Conservation (phyloP, 345 rosid genomes). For the Jatropha curcas region DNA sequence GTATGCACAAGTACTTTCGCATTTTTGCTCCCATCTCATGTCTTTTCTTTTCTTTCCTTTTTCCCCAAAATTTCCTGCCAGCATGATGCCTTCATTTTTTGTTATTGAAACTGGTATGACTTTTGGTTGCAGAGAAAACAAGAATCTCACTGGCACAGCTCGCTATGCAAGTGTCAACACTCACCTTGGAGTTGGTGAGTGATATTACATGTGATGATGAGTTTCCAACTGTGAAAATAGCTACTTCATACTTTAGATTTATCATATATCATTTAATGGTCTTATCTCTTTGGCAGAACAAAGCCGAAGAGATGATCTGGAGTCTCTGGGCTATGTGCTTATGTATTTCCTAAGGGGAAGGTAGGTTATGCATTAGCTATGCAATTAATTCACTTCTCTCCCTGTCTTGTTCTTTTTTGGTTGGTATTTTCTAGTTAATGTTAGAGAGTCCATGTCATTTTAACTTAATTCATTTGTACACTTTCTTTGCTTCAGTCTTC, state of each 20-base stretch:
- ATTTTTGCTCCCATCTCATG: background rate
- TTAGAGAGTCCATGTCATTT: slow-evolving; percentile 4
- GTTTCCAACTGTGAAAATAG: slow-evolving; percentile 3
- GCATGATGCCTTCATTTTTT: background rate
- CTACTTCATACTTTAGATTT: background rate
- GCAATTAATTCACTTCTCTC: background rate
- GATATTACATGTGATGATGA: slow-evolving; percentile 12
- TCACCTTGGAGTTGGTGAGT: slow-evolving; percentile 93
- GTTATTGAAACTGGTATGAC: background rate
- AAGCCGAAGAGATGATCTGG: slow-evolving; percentile 99
- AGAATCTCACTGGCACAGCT: slow-evolving; percentile 98
- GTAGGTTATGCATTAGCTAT: slow-evolving; percentile 33
- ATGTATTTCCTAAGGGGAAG: slow-evolving; percentile 98
- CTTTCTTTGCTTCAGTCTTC: slow-evolving; percentile 61
- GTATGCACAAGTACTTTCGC: background rate
- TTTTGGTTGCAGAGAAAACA: slow-evolving; percentile 73
- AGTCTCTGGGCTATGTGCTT: slow-evolving; percentile 96
- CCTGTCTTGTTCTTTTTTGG: background rate
- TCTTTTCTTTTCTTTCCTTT: background rate
- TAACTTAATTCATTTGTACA: slow-evolving; percentile 15
- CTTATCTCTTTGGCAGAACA: slow-evolving; percentile 60
- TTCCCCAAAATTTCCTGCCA: background rate
- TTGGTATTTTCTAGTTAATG: background rate
- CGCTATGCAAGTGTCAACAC: slow-evolving; percentile 97
- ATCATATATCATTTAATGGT: no score